A percentile compares a stretch with the other conserved stretches of the same genome.
Conservation (phyloP, 345 rosid genomes). For the Lenwebbia sp. region DNA sequence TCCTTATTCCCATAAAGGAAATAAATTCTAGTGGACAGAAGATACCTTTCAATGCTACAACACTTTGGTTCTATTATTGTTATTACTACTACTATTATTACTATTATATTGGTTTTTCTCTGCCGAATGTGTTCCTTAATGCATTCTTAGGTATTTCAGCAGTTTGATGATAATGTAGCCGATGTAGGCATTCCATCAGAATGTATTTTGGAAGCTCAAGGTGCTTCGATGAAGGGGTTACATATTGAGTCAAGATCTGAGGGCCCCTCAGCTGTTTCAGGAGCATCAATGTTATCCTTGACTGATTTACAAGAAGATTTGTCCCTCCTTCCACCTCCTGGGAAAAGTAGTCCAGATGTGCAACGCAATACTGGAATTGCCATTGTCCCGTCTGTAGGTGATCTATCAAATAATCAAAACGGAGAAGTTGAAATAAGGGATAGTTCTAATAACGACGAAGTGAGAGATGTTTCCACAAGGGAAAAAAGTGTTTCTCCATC, state of each 20-base stretch:
- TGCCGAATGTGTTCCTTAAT: conserved; percentile 33
- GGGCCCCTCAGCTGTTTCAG: conserved; percentile 77
- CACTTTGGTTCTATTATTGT: background rate
- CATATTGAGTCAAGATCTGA: conserved; percentile 77
- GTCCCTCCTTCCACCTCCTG: conserved; percentile 49
- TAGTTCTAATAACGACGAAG: conserved; percentile 39
- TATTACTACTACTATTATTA: background rate
- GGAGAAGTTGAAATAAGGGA: conserved; percentile 74
- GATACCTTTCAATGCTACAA: background rate
- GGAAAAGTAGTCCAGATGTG: conserved; percentile 35
- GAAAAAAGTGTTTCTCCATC: conserved; percentile 43
- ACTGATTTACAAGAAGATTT: conserved; percentile 48
- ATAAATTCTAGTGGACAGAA: background rate
- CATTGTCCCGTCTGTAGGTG: conserved; percentile 38
- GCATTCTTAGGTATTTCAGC: conserved; percentile 66
- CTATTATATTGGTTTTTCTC: background rate
- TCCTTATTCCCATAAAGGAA: background rate
- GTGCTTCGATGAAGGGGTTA: conserved; percentile 54
- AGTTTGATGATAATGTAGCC: conserved; percentile 49
- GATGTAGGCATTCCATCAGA: conserved; percentile 49
- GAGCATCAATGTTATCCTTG: conserved; percentile 85
- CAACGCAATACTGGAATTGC: conserved; percentile 54
- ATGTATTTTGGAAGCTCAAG: conserved; percentile 68
- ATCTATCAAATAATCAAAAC: conserved; percentile 21
- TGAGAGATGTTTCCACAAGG: conserved; percentile 36